These are phyloP conservation scores for Astrothelium macrocarpum DNA, from an alignment of 495 filamentous ascomycete genomes.

Conservation along the genomic window DNA sequence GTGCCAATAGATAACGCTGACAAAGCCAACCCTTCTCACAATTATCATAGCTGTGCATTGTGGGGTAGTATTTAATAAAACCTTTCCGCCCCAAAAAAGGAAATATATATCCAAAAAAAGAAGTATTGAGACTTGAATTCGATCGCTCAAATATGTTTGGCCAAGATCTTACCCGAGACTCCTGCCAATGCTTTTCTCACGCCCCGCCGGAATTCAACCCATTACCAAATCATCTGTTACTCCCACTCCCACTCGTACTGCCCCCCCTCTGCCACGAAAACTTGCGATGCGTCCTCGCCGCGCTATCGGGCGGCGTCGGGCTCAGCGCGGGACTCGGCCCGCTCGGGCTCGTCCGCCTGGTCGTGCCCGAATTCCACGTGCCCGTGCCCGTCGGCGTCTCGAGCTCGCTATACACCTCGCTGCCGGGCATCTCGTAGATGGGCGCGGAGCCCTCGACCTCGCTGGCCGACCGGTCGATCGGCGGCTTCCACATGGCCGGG, in stretches of 20 bases:
- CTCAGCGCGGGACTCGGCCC: slow-evolving; percentile 4
- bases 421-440: slow-evolving; percentile 18
- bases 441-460: slow-evolving; percentile 14
- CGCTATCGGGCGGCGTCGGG: not conserved
- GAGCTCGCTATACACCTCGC: slow-evolving; percentile 18
- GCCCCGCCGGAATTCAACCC: not conserved
- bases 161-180: not conserved
- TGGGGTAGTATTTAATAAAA: not conserved
- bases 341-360: not conserved
- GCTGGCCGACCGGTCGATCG: slow-evolving; percentile 5
- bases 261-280: not conserved
- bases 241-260: not conserved
- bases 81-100: not conserved
- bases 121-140: too few relatives aligned
- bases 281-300: not conserved
- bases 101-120: not conserved
- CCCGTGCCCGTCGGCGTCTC: slow-evolving; percentile 7
- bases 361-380: slow-evolving; percentile 2
- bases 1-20: too few relatives aligned
- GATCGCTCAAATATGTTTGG: not conserved
- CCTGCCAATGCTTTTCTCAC: not conserved
- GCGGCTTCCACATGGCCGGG: slow-evolving; percentile 13
- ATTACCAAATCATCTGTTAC: slow-evolving; percentile 1
- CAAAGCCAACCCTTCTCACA: not conserved
- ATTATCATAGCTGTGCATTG: not conserved